Conservation (phyloP, 2,329 filamentous ascomycete genomes). For the Penicillium sp. region DNA sequence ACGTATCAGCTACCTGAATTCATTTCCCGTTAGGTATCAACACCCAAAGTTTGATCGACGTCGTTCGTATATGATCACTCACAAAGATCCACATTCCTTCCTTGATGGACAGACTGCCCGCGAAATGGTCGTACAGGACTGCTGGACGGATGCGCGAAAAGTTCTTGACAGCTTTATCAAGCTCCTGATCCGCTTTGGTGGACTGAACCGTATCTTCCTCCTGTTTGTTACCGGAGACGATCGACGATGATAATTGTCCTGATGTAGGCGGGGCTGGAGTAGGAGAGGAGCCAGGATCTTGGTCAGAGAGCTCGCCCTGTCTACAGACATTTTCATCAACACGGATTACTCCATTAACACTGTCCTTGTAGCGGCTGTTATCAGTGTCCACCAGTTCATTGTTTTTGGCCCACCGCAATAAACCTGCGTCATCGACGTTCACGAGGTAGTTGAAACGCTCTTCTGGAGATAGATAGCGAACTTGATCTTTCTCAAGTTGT, state of each 20-base stretch:
- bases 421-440: constrained; percentile 71
- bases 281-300: constrained; percentile 17
- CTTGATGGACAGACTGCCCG: constrained; percentile 72
- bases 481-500: constrained; percentile 73
- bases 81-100: constrained; percentile 94
- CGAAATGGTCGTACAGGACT: constrained; percentile 75
- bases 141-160: constrained; percentile 70
- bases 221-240: constrained; percentile 8
- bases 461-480: constrained; percentile 81
- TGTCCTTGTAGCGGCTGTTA: constrained; percentile 71
- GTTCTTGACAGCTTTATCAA: constrained; percentile 64
- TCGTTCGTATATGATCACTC: constrained; percentile 22
- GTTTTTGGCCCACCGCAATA: constrained; percentile 87
- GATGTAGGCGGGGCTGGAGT: constrained; percentile 17
- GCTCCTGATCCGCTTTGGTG: constrained; percentile 64
- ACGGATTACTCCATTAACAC: constrained; percentile 72
- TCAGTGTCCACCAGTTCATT: constrained; percentile 76
- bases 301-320: constrained; percentile 47
- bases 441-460: constrained; percentile 82
- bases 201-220: constrained; percentile 58
- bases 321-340: constrained; percentile 62
- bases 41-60: too few species aligned
- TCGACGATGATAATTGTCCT: constrained; percentile 28
- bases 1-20: constrained; percentile 66
- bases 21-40: background rate